Percentiles rank a stretch among this genome's conserved stretches.
phyloP scores from a whole-genome alignment of 2,329 filamentous ascomycete species.

The Fusarium incarnatum region DNA sequence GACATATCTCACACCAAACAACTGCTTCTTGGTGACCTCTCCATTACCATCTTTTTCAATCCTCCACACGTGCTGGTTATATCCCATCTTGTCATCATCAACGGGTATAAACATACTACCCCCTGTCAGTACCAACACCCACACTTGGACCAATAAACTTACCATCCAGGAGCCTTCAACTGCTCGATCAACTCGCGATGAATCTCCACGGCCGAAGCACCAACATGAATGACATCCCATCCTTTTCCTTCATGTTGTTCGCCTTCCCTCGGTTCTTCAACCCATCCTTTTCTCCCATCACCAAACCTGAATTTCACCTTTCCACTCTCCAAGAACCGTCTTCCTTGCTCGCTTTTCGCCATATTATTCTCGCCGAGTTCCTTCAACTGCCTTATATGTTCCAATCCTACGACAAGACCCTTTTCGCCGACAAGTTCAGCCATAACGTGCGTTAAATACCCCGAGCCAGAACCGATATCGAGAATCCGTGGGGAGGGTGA shows the following conservation, averaged over 20 bases:
- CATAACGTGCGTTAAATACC: conserved; percentile 89
- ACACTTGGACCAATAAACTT: conserved; percentile 28
- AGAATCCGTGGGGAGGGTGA: conserved; percentile 66
- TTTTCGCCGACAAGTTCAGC: conserved; percentile 76
- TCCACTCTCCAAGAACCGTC: conserved; percentile 69
- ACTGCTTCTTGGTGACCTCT: conserved; percentile 67
- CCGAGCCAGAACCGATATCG: conserved; percentile 80
- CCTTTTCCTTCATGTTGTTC: conserved; percentile 62
- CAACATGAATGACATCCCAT: conserved; percentile 97
- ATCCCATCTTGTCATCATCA: conserved; percentile 61
- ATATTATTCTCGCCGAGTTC: conserved; percentile 75
- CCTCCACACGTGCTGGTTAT: conserved; percentile 75
- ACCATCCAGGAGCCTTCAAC: conserved; percentile 79
- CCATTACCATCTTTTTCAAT: conserved; percentile 79
- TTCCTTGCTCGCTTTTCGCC: conserved; percentile 69
- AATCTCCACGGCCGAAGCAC: conserved; percentile 81
- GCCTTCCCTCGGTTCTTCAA: conserved; percentile 58
- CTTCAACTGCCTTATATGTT: conserved; percentile 75
- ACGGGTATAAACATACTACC: conserved; percentile 81
- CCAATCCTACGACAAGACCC: conserved; percentile 74
- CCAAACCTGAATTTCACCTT: conserved; percentile 78
- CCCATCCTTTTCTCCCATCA: conserved; percentile 77
- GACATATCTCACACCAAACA: conserved; percentile 81
- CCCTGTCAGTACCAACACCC: conserved; percentile 17
- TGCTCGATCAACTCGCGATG: conserved; percentile 81